phyloP scores from a whole-genome alignment of 2,329 filamentous ascomycete genomes.

The Epichloe uncinata region DNA sequence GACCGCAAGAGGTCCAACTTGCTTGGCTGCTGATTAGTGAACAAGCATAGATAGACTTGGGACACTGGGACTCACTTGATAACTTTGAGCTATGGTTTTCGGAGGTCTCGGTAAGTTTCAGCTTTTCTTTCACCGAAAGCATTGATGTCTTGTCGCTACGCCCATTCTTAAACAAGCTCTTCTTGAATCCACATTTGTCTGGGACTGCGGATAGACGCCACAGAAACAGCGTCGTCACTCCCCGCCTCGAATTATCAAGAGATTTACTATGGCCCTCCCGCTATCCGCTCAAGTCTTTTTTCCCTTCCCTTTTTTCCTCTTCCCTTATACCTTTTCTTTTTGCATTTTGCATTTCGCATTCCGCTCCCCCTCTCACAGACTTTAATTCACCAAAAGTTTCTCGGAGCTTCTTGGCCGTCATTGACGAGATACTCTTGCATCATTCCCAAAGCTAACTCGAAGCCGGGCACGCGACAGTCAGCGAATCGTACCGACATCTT shows the following conservation, averaged over 20 bases:
- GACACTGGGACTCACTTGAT: too few relatives aligned
- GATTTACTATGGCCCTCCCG: background rate
- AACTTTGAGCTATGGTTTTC: conserved; percentile 1
- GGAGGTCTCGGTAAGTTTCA: conserved; percentile 2
- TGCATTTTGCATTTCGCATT: background rate
- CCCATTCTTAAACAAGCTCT: too few relatives aligned
- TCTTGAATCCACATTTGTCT: background rate
- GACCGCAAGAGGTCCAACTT: too few relatives aligned
- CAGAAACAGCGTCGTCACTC: background rate
- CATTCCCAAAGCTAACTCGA: background rate
- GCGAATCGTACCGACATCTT: conserved; percentile 5
- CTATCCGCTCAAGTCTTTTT: background rate
- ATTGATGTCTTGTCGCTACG: background rate
- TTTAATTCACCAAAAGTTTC: too few relatives aligned
- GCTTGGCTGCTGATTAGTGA: background rate
- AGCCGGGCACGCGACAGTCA: conserved; percentile 1
- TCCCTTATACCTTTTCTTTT: background rate
- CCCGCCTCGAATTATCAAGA: background rate
- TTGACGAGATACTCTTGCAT: too few relatives aligned
- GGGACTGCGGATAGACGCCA: background rate
- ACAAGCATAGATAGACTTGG: background rate
- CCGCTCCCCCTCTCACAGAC: too few relatives aligned
- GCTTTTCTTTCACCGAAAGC: background rate
- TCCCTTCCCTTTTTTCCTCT: background rate
- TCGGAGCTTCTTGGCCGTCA: too few relatives aligned